Base-by-base conservation (phyloP, 2,329 filamentous ascomycete species). In the Aspergillus aculeatus region DNA sequence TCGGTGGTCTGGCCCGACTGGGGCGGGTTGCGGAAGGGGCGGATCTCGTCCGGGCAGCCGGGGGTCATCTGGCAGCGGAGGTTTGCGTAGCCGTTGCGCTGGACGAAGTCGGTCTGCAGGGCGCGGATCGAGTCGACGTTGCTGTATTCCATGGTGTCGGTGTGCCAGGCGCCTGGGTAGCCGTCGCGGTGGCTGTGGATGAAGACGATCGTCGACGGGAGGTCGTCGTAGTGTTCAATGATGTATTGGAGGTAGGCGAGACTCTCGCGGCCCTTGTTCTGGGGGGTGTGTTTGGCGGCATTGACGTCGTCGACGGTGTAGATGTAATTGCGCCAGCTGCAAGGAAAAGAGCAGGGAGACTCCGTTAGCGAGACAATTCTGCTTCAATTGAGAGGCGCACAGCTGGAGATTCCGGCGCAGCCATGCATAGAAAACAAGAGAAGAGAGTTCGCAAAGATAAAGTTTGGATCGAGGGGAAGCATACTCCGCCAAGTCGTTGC, bases 21-120 rank as follows among this genome's bases (percentile, higher is more conserved):
- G 4, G 70, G 69, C 1, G 69, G 66, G 31, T 73, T 66, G 4
- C 47, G 59, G 7, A 56, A 35, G 64, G 77, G 63, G 59, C 71
- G 56, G 3, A 77, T 72, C 53, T 77, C 75, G 21, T 59, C 66
- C 12, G 75, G 73, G 19, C 70, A 73, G 16, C 74, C 73, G 23
- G 75, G 73, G 2, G 65, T 66, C 38, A 69, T 56, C 59, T 70
- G 65, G 55, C 85, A 88, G 54, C 85, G 82, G 54, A 88, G 75
- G 66, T 86, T 87, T 65, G 82, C 81, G 69, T 85, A 88, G 16
- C 85, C 85, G 52, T 78, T 73, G 50, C 77, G 69, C 47, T 78
- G 76, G 3, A 87, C 77, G 59, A 82, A 80, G 12, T 81, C 73
- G 35, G 82, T 69, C 26, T 79, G 80, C 26, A 86, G 77, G 35